Base-by-base conservation (phyloP, 148 eudicot genomes). In the Drosera capensis region DNA sequence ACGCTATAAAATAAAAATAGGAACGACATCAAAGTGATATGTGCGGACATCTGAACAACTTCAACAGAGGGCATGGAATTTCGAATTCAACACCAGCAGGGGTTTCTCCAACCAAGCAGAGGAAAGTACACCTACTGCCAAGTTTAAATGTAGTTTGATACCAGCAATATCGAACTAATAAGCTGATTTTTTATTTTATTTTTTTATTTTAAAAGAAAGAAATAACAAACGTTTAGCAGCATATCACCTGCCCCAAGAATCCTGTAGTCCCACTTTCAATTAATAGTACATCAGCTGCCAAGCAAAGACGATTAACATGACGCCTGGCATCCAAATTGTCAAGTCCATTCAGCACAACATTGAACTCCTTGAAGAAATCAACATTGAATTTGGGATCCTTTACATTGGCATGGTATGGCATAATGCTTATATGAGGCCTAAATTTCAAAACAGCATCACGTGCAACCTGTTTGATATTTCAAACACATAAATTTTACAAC, bases 321-420 rank as follows among this genome's bases (percentile, higher is more conserved):
- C 96, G 83, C 68, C 96, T 77, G 11, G 96, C 96, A 60, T 83
- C 94, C 45, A 87, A 56, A 75, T 87, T 87, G 68, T 87, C 96
- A 22, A 87, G 96, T 41, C 96, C 96, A 62, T 87, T 87, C 58
- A 87, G 48, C 47, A 87, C 79, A 68, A 83, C 96, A 61, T 56
- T 71, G 67, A 87, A 87, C 54, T 72, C 72, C 81, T 87, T 83
- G 63, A 77, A 87, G 48, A 87, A 87, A 56, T 87, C 94, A 58
- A 83, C 83, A 46, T 79, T 68, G 72, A 87, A 87, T 16, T 70
- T 71, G 23, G 96, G 62, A 62, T 68, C 86, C 72, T 82, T 87
- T 28, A 87, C 90, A 59, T 87, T 87, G 46, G 90, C 80, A 77
- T 87, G 94, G 66, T 87, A 72, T 30, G 96, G 71, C 18, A 86